Conservation (phyloP, 2,329 filamentous ascomycete species). For the Periconia digitata region DNA sequence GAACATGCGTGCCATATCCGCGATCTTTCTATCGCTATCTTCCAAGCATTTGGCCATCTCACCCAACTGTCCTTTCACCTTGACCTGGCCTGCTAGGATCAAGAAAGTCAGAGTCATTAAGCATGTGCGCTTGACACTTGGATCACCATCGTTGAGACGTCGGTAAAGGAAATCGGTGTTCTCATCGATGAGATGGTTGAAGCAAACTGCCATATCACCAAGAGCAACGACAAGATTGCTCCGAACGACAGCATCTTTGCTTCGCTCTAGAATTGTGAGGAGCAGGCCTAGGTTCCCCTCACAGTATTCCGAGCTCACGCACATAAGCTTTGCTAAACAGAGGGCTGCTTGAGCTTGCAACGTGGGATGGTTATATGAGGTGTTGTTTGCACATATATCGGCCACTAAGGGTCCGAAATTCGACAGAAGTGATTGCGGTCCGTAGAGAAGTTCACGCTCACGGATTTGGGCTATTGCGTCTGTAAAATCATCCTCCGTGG, state of each 20-base stretch:
- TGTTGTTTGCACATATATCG: slow-evolving; percentile 91
- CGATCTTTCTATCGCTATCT: slow-evolving; percentile 91
- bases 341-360: slow-evolving; percentile 91
- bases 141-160: slow-evolving; percentile 83
- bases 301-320: slow-evolving; percentile 94
- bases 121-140: slow-evolving; percentile 93
- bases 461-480: slow-evolving; percentile 84
- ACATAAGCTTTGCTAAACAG: slow-evolving; percentile 98
- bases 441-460: slow-evolving; percentile 81
- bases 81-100: slow-evolving; percentile 95
- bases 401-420: slow-evolving; percentile 89
- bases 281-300: slow-evolving; percentile 88
- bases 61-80: slow-evolving; percentile 96
- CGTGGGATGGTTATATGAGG: slow-evolving; percentile 83
- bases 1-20: slow-evolving; percentile 95
- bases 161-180: slow-evolving; percentile 98
- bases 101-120: slow-evolving; percentile 98
- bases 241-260: slow-evolving; percentile 85
- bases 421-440: slow-evolving; percentile 78
- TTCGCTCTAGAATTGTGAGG: slow-evolving; percentile 97
- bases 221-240: slow-evolving; percentile 96
- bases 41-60: slow-evolving; percentile 99
- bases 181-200: slow-evolving; percentile 98
- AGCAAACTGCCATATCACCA: slow-evolving; percentile 98
- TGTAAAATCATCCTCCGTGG: slow-evolving; percentile 90